Percentiles rank a stretch among this genome's conserved stretches.
Evolutionary conservation across 2,329 filamentous ascomycete species (phyloP).

Genomic region (Coleophoma eucalyptorum): DNA sequence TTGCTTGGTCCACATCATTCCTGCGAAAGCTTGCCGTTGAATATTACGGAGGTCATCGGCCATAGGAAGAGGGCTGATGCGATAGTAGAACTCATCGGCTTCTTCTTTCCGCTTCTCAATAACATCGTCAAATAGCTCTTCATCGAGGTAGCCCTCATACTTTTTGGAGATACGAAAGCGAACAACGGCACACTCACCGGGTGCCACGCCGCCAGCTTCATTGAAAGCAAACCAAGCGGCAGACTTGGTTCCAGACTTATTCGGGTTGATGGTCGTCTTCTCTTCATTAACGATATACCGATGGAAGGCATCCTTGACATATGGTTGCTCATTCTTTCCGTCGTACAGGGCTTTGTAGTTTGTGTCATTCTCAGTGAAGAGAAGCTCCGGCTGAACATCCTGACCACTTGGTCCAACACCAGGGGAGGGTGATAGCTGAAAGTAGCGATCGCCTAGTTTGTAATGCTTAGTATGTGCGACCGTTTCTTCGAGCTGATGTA

Average conservation of each 20-base stretch:
- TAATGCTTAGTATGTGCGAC: conserved; percentile 74
- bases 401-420: conserved; percentile 74
- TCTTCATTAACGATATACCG: conserved; percentile 79
- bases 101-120: conserved; percentile 84
- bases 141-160: conserved; percentile 76
- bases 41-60: conserved; percentile 91
- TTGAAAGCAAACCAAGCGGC: conserved; percentile 92
- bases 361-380: conserved; percentile 96
- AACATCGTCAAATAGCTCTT: conserved; percentile 87
- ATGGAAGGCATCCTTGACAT: conserved; percentile 96
- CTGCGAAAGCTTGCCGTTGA: conserved; percentile 88
- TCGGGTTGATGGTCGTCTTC: conserved; percentile 77
- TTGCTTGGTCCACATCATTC: conserved; percentile 99
- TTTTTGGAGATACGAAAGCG: conserved; percentile 83
- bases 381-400: conserved; percentile 78
- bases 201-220: conserved; percentile 79
- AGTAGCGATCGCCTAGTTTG: conserved; percentile 77
- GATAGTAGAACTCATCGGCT: conserved; percentile 93
- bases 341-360: conserved; percentile 77
- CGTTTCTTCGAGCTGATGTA: conserved; percentile 61
- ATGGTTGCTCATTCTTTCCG: conserved; percentile 73
- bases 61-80: conserved; percentile 90
- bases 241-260: conserved; percentile 77
- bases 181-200: conserved; percentile 92
- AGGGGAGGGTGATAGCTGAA: conserved; percentile 85